Evolutionary conservation across 192 early-diverging fungal genomes (phyloP).

Genomic region (Coemansia sp.): DNA sequence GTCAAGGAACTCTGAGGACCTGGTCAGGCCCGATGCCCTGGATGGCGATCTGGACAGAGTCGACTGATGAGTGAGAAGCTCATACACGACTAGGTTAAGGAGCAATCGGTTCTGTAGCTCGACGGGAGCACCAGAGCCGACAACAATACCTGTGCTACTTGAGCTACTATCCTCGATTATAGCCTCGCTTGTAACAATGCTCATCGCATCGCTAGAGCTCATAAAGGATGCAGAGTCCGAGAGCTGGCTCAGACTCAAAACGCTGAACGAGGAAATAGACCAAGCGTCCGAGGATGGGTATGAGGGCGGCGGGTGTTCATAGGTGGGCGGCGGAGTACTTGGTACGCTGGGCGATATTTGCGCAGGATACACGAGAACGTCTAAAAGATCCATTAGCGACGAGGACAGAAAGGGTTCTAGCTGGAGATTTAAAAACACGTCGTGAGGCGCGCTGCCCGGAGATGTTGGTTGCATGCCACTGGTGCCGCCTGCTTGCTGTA

Average conservation of each 20-base stretch:
- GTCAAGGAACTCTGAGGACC: constrained; percentile 5
- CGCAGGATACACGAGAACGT: constrained; percentile 31
- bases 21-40: constrained; percentile 22
- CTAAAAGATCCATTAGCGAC: constrained; percentile 47
- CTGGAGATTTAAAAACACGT: constrained; percentile 40
- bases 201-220: constrained; percentile 21
- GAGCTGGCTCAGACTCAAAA: constrained; percentile 19
- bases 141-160: neutral
- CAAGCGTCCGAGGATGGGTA: constrained; percentile 31
- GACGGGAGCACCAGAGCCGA: constrained; percentile 3
- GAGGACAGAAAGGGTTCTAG: constrained; percentile 49
- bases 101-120: constrained; percentile 37
- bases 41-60: constrained; percentile 36
- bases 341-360: constrained; percentile 42
- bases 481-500: constrained; percentile 23
- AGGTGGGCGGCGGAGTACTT: constrained; percentile 47
- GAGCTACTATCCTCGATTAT: constrained; percentile 8
- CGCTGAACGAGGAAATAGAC: constrained; percentile 28
- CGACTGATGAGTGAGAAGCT: constrained; percentile 41
- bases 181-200: constrained; percentile 19
- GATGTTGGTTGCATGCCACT: constrained; percentile 26
- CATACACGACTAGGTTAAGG: constrained; percentile 43
- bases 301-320: constrained; percentile 51
- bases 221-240: constrained; percentile 13
- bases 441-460: constrained; percentile 25